Conservation (phyloP, 108 stramenopile genomes). For the Phaeodactylum tricornutum region DNA sequence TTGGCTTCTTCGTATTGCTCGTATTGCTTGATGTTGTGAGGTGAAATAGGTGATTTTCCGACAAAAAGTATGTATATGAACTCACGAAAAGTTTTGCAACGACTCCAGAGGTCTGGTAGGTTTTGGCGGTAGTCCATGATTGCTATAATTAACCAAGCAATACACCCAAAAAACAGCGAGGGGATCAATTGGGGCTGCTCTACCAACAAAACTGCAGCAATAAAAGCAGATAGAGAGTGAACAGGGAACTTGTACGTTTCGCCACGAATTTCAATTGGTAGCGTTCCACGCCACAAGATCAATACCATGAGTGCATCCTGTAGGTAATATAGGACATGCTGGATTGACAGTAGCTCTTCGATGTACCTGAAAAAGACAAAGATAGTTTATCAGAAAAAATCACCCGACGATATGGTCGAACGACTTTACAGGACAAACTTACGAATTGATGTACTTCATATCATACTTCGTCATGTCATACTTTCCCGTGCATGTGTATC, state of each 20-base stretch:
- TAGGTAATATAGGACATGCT: constrained; percentile 1
- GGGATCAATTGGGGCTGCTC: constrained; percentile 56
- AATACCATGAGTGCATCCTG: constrained; percentile 42
- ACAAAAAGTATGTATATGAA: constrained; percentile 29
- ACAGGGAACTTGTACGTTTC: too few species aligned
- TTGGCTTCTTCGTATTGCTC: constrained; percentile 30
- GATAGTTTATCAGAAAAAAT: too few species aligned
- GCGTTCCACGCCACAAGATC: constrained; percentile 55
- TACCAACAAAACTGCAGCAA: constrained; percentile 32
- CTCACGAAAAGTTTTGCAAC: constrained; percentile 45
- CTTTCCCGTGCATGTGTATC: constrained; percentile 46
- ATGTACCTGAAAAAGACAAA: too few species aligned
- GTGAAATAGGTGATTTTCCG: constrained; percentile 13
- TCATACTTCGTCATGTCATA: constrained; percentile 51
- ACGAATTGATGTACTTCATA: constrained; percentile 41
- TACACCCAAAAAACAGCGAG: constrained; percentile 41
- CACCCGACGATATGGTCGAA: too few species aligned
- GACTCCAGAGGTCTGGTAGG: constrained; percentile 68
- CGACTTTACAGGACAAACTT: too few species aligned
- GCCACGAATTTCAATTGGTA: too few species aligned
- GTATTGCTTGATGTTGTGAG: neutral
- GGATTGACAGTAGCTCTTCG: constrained; percentile 3
- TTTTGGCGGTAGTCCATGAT: constrained; percentile 33
- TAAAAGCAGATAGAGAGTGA: constrained; percentile 45
- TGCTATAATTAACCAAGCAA: constrained; percentile 55